phyloP scores from a whole-genome alignment of 306 rosid species.

The Parietaria judaica region DNA sequence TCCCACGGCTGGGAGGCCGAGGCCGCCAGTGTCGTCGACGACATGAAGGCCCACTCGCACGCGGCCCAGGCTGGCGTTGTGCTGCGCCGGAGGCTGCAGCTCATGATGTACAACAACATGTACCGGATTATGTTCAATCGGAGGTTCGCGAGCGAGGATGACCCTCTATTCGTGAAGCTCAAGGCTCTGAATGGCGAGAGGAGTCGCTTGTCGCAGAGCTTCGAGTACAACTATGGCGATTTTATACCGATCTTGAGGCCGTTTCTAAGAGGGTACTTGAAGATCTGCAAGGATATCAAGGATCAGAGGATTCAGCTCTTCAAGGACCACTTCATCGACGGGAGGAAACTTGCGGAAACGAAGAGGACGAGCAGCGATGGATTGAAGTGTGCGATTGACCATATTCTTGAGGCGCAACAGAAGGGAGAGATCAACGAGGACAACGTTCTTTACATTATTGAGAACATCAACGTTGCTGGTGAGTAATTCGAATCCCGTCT shows the following conservation, averaged over 20 bases:
- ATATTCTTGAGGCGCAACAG: constrained; percentile 4
- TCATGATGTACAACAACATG: constrained; percentile 14
- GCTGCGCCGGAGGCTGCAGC: not conserved
- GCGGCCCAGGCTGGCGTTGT: not conserved
- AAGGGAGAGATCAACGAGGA: constrained; percentile 9
- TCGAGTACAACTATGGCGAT: not conserved
- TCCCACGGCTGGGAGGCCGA: constrained; percentile 6
- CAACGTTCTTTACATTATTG: constrained; percentile 5
- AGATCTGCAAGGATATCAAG: constrained; percentile 5
- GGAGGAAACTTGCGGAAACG: constrained; percentile 5
- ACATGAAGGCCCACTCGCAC: not conserved
- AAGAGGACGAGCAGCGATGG: not conserved
- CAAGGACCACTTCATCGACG: constrained; percentile 3
- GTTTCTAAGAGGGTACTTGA: constrained; percentile 1
- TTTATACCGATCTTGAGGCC: not conserved
- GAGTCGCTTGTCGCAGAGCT: constrained; percentile 8
- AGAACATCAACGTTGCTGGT: constrained; percentile 9
- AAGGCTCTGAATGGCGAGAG: constrained; percentile 6
- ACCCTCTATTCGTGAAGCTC: not conserved
- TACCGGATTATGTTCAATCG: constrained; percentile 5
- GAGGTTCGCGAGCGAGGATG: constrained; percentile 7
- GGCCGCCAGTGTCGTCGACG: constrained; percentile 4
- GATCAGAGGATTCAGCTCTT: constrained; percentile 1
- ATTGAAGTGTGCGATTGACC: constrained; percentile 7
- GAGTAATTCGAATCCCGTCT: constrained; percentile 1